Conservation (phyloP, 768 basidiomycete genomes). For the Xerocomus spinulosus region DNA sequence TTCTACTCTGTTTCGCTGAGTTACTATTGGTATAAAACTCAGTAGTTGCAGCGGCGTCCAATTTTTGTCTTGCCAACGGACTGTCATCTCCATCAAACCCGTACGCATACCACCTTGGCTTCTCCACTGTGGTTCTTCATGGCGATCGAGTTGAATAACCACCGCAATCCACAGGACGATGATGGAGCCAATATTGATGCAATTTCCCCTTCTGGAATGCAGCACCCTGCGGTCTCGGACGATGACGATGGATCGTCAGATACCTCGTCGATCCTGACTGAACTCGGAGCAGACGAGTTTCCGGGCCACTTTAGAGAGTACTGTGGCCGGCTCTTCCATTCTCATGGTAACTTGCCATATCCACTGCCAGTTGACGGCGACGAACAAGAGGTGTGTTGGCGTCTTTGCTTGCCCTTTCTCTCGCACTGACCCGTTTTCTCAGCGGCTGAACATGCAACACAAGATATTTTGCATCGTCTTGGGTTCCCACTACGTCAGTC, state of each 20-base stretch:
- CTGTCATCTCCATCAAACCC: slow-evolving; percentile 29
- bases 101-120: slow-evolving; percentile 13
- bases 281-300: slow-evolving; percentile 51
- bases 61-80: slow-evolving; percentile 36
- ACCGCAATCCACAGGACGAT: slow-evolving; percentile 20
- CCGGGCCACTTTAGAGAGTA: slow-evolving; percentile 55
- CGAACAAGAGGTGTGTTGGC: slow-evolving; percentile 57
- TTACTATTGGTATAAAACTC: slow-evolving; percentile 39
- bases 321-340: slow-evolving; percentile 63
- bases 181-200: slow-evolving; percentile 10
- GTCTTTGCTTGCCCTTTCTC: not conserved
- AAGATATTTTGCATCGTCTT: slow-evolving; percentile 45
- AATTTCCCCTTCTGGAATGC: slow-evolving; percentile 8
- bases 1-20: slow-evolving; percentile 38
- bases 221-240: slow-evolving; percentile 11
- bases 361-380: slow-evolving; percentile 67
- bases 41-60: slow-evolving; percentile 35
- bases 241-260: slow-evolving; percentile 39
- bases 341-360: slow-evolving; percentile 58
- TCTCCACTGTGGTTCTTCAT: slow-evolving; percentile 14
- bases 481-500: slow-evolving; percentile 56
- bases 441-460: slow-evolving; percentile 57
- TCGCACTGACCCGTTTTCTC: slow-evolving; percentile 1
- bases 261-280: slow-evolving; percentile 40
- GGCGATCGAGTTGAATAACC: slow-evolving; percentile 27